Base-by-base conservation (phyloP, 768 basidiomycete species). In the Leccinum subtestaceum region DNA sequence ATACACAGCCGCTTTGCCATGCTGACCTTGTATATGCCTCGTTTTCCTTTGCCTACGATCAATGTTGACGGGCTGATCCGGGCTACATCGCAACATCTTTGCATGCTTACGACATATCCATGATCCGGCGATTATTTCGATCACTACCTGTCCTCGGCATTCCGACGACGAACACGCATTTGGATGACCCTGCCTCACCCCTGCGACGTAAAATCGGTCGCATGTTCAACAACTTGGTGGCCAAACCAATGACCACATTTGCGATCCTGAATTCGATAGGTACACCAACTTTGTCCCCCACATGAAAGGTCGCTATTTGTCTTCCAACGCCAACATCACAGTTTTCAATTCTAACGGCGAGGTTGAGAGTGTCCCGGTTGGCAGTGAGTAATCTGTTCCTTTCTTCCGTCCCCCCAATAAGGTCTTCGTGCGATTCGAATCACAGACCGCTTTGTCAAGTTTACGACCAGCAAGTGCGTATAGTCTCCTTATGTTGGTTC, bases 311-410 rank as follows among this genome's bases (percentile, higher is more conserved):
- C 80, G 86, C 48, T 95, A 93, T 71, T 75, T 97, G 50, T 85
- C 91, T 1, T 91, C 87, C 2, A 96, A 96, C 65, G 89, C 84
- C 56, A 91, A 95, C 74, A 91, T 96, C 19, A 52, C 51, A 1
- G 19, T 52, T 34, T 52, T 52, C 15, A 79, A 82, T 64, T 65
- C 74, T 43, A 56, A 71, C 13, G 77, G 75, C 15, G 59, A 74
- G 25, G 60, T 58, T 1, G 69, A 73, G 59, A 79, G 72, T 51
- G 73, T 80, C 1, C 80, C 81, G 0, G 70, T 82, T 43, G 82
- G 84, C 21, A 74, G 78, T 78, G 59, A 57, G 76, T 63, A 7
- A 0, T 31, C 8, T 5, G 6, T 53, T 57, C 29, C 10, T 45
- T 13, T 34, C 15, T 21, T 23, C 40, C 40, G 9, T 31, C 23